phyloP scores from a whole-genome alignment of 768 basidiomycete genomes.

The Lyophyllum atratum region DNA sequence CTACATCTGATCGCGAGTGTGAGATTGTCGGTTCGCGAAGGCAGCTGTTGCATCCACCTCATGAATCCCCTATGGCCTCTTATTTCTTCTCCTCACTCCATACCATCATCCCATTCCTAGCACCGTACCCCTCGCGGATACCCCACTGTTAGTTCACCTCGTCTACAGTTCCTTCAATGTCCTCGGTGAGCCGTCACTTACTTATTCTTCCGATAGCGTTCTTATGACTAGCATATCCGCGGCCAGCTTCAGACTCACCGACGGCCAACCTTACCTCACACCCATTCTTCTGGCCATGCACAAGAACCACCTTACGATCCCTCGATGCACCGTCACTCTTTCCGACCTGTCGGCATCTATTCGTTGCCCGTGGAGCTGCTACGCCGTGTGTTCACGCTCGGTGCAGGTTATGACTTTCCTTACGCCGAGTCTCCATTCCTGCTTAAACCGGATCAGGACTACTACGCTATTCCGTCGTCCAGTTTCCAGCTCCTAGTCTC shows the following conservation, averaged over 20 bases:
- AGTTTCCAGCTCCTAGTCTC: slow-evolving; percentile 58
- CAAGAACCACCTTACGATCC: slow-evolving; percentile 11
- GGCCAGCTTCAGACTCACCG: slow-evolving; percentile 3
- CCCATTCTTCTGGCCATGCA: slow-evolving; percentile 5
- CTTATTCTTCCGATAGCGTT: slow-evolving; percentile 3
- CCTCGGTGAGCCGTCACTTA: slow-evolving; percentile 4
- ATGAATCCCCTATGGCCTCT: slow-evolving; percentile 4
- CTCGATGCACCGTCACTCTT: slow-evolving; percentile 16
- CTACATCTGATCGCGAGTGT: slow-evolving; percentile 17
- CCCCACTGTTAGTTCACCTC: too few species aligned
- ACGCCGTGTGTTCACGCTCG: slow-evolving; percentile 56
- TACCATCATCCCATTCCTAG: background rate
- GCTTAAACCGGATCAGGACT: slow-evolving; percentile 47
- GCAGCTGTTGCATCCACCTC: slow-evolving; percentile 9
- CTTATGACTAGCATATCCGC: slow-evolving; percentile 9
- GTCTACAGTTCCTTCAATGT: slow-evolving; percentile 1
- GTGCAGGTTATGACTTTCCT: slow-evolving; percentile 44
- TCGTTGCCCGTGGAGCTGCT: slow-evolving; percentile 62
- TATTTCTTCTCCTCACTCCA: slow-evolving; percentile 3
- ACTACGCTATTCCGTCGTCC: slow-evolving; percentile 39
- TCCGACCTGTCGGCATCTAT: slow-evolving; percentile 35
- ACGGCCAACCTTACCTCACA: background rate
- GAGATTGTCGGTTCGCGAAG: slow-evolving; percentile 16
- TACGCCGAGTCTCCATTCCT: slow-evolving; percentile 50
- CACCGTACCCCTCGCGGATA: background rate